A percentile compares a stretch with the other conserved stretches of the same genome.
Evolutionary conservation across 768 basidiomycete genomes (phyloP).

Genomic region (Punctularia strigosozonata): DNA sequence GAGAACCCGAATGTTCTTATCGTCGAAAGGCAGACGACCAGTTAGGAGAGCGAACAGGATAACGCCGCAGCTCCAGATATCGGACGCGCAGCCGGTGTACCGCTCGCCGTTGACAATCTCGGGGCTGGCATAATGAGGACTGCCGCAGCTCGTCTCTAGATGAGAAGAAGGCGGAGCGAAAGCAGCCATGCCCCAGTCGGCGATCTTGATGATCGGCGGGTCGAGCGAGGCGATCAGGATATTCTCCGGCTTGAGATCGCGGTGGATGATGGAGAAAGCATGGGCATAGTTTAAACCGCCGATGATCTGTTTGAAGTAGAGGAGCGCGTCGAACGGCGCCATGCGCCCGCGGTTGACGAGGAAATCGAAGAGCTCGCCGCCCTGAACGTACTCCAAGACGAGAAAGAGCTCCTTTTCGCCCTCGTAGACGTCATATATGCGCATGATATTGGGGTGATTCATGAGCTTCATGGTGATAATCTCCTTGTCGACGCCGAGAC

Average conservation of each 20-base stretch:
- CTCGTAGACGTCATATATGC: slow-evolving; percentile 93
- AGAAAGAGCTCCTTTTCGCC: slow-evolving; percentile 85
- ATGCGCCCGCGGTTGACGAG: slow-evolving; percentile 83
- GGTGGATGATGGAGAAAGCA: slow-evolving; percentile 94
- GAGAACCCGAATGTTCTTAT: slow-evolving; percentile 69
- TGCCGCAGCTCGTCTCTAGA: slow-evolving; percentile 91
- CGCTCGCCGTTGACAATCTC: slow-evolving; percentile 89
- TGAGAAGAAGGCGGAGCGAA: slow-evolving; percentile 78
- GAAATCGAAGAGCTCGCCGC: slow-evolving; percentile 95
- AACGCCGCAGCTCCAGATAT: slow-evolving; percentile 96
- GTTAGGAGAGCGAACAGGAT: slow-evolving; percentile 86
- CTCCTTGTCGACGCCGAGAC: slow-evolving; percentile 84
- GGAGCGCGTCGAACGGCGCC: slow-evolving; percentile 68
- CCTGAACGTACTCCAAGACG: slow-evolving; percentile 89
- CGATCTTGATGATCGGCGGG: slow-evolving; percentile 85
- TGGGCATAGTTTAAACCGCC: slow-evolving; percentile 95
- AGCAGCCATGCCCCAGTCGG: slow-evolving; percentile 98
- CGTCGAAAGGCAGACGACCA: slow-evolving; percentile 88
- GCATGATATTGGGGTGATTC: slow-evolving; percentile 95
- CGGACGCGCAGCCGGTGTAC: slow-evolving; percentile 83
- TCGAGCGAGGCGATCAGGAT: slow-evolving; percentile 78
- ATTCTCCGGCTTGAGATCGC: slow-evolving; percentile 97
- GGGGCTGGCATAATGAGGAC: slow-evolving; percentile 93
- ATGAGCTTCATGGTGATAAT: slow-evolving; percentile 99
- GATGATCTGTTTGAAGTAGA: slow-evolving; percentile 93